phyloP scores from a whole-genome alignment of 2,329 filamentous ascomycete species.

The Aureobasidium sp. region DNA sequence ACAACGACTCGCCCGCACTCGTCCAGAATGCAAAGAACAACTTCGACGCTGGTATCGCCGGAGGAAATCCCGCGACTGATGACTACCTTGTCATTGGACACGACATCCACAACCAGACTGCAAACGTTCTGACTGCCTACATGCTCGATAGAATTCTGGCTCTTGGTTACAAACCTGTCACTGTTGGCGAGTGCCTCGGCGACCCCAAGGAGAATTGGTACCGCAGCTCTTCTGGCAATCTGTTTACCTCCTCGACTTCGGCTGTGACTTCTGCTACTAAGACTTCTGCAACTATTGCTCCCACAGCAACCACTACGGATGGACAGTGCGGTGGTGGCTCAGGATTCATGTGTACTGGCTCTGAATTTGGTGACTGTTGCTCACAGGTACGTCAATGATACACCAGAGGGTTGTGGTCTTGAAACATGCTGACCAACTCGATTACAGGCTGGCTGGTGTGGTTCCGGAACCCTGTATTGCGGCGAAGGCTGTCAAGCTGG shows the following conservation, averaged over 20 bases:
- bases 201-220: constrained; percentile 42
- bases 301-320: neutral
- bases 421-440: neutral
- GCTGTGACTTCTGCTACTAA: constrained; percentile 8
- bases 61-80: constrained; percentile 15
- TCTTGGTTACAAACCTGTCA: constrained; percentile 37
- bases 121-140: constrained; percentile 34
- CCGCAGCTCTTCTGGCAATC: constrained; percentile 26
- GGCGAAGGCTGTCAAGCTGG: constrained; percentile 24
- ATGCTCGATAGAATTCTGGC: constrained; percentile 33
- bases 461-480: constrained; percentile 6
- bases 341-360: constrained; percentile 12
- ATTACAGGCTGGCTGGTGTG: constrained; percentile 2
- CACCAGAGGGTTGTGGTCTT: too few species aligned
- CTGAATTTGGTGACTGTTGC: constrained; percentile 12
- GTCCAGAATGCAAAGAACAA: constrained; percentile 47
- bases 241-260: neutral
- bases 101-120: constrained; percentile 40
- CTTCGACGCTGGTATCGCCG: constrained; percentile 40
- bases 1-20: constrained; percentile 39
- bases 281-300: constrained; percentile 8
- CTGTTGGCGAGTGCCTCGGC: constrained; percentile 39
- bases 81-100: constrained; percentile 47
- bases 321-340: neutral
- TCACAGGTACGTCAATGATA: neutral